phyloP scores from a whole-genome alignment of 306 rosid species.

The Pterocarpus santalinus region DNA sequence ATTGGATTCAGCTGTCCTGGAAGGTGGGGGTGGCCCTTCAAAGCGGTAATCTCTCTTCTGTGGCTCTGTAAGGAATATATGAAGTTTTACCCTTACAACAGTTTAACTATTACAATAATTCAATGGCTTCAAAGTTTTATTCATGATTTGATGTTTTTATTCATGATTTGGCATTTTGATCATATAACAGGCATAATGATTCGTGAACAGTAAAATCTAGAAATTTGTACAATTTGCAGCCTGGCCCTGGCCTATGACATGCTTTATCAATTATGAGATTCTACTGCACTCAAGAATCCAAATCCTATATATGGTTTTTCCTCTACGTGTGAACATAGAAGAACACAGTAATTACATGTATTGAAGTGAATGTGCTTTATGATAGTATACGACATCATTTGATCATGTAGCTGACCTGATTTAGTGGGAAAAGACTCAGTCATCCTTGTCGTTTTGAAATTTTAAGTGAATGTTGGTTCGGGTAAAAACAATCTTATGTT shows the following conservation, averaged over 20 bases:
- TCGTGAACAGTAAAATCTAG: neutral
- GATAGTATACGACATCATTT: neutral
- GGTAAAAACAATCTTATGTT: neutral
- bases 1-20: slow-evolving; percentile 58
- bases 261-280: neutral
- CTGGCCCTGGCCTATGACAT: neutral
- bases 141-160: slow-evolving; percentile 14
- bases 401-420: too few species aligned
- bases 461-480: neutral
- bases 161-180: slow-evolving; percentile 33
- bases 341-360: neutral
- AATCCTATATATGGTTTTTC: slow-evolving; percentile 1
- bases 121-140: slow-evolving; percentile 8
- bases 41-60: slow-evolving; percentile 66
- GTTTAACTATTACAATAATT: neutral
- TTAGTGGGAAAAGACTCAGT: too few species aligned
- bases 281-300: neutral
- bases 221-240: slow-evolving; percentile 30
- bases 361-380: neutral
- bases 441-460: too few species aligned
- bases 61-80: slow-evolving; percentile 25
- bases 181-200: neutral
- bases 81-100: neutral
- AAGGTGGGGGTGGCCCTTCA: slow-evolving; percentile 62
- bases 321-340: slow-evolving; percentile 11